Conservation (phyloP, 768 basidiomycete genomes). For the Pulveroboletus ravenelii region DNA sequence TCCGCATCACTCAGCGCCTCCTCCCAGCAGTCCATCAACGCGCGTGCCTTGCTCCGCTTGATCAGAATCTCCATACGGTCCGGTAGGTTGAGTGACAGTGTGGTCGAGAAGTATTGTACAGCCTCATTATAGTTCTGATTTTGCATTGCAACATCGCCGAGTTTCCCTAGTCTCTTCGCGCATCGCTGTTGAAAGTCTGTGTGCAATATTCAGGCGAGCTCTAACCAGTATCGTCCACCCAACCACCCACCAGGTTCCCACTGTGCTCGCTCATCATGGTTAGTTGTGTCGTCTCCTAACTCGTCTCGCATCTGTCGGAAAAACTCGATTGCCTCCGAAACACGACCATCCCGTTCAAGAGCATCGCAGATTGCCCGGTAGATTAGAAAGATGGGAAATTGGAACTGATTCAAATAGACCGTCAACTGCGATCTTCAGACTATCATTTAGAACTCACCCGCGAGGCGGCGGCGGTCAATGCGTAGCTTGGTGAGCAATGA, state of each 20-base stretch:
- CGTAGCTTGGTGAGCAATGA: neutral
- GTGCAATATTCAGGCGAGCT: too few species aligned
- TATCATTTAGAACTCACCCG: neutral
- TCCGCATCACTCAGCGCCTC: too few species aligned
- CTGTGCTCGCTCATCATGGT: neutral
- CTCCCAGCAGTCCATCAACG: too few species aligned
- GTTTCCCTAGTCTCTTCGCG: too few species aligned
- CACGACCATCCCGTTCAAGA: neutral
- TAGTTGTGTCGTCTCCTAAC: neutral
- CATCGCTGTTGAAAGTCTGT: too few species aligned
- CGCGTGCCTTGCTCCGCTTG: too few species aligned
- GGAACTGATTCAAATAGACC: neutral
- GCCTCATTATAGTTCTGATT: too few species aligned
- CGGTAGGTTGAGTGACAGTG: too few species aligned
- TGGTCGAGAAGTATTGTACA: too few species aligned
- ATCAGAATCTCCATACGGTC: too few species aligned
- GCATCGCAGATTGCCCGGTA: constrained; percentile 2
- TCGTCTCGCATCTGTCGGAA: constrained; percentile 3
- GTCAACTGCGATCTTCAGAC: neutral
- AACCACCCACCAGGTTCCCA: neutral
- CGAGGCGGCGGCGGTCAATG: neutral
- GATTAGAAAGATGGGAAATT: neutral
- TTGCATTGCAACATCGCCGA: too few species aligned
- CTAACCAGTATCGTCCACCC: too few species aligned
- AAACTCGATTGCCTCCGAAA: neutral